These are phyloP conservation scores for Aspergillus sp. DNA, from an alignment of 2,329 filamentous ascomycete genomes.

Conservation along the genomic window DNA sequence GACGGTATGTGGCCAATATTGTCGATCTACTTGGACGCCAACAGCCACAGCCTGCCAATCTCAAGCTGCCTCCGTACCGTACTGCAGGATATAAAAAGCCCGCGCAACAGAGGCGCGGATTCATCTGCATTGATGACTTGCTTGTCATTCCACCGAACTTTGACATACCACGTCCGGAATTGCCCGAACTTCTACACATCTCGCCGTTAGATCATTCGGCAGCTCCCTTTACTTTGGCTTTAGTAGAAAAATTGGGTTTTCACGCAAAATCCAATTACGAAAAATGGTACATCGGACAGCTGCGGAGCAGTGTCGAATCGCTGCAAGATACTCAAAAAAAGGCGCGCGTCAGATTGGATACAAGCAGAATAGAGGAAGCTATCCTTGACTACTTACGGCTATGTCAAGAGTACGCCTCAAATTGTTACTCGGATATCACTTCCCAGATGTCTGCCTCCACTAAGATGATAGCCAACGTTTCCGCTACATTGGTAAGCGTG, in stretches of 20 bases:
- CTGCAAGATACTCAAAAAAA: constrained; percentile 4
- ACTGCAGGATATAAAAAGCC: not conserved
- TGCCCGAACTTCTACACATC: not conserved
- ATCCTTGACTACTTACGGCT: constrained; percentile 1
- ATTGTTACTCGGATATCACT: constrained; percentile 3
- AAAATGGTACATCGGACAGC: constrained; percentile 7
- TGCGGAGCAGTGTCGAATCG: constrained; percentile 7
- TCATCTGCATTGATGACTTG: constrained; percentile 2
- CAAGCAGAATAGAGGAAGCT: not conserved
- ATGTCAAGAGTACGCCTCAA: constrained; percentile 2
- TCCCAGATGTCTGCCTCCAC: constrained; percentile 3
- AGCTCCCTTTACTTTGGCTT: not conserved
- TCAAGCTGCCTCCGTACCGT: not conserved
- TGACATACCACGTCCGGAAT: not conserved
- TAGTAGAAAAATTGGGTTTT: constrained; percentile 3
- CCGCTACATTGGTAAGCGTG: not conserved
- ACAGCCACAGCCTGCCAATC: not conserved
- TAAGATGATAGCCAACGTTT: not conserved
- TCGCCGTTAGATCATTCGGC: not conserved
- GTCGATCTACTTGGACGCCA: constrained; percentile 3
- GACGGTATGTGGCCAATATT: constrained; percentile 14
- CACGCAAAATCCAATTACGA: constrained; percentile 11
- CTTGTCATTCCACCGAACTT: constrained; percentile 4
- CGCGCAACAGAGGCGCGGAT: not conserved
- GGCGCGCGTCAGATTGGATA: not conserved